Percentiles rank a stretch among this genome's conserved stretches.
phyloP scores from a whole-genome alignment of 1,284 basidiomycete genomes.

The Rhodotorula sp. region DNA sequence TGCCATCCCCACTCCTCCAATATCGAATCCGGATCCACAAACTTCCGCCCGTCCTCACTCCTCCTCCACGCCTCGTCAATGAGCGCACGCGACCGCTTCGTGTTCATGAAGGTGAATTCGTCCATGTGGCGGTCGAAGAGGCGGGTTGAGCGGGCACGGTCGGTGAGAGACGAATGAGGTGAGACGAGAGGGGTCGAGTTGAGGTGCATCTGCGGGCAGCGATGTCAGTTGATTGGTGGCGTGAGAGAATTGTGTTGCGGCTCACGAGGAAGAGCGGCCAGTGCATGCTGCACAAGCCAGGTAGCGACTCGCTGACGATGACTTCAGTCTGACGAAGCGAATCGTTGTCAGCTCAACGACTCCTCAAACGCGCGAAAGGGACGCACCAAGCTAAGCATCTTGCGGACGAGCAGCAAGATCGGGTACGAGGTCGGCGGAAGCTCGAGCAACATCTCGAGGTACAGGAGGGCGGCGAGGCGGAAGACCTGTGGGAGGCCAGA shows the following conservation, averaged over 20 bases:
- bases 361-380: too few species aligned
- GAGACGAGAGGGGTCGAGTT: conserved; percentile 23
- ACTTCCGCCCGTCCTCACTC: conserved; percentile 1
- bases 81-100: conserved; percentile 9
- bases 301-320: conserved; percentile 20
- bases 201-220: conserved; percentile 16
- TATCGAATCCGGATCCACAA: conserved; percentile 20
- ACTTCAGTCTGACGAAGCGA: conserved; percentile 5
- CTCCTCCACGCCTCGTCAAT: conserved; percentile 22
- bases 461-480: conserved; percentile 19
- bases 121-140: conserved; percentile 25
- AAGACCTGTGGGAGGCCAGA: not conserved
- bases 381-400: conserved; percentile 27
- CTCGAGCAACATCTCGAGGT: conserved; percentile 24
- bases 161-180: conserved; percentile 1
- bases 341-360: not conserved
- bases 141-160: conserved; percentile 12
- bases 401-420: conserved; percentile 19
- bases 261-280: conserved; percentile 23
- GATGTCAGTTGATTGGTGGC: too few species aligned
- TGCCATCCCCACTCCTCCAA: conserved; percentile 21
- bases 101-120: conserved; percentile 23
- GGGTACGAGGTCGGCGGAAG: conserved; percentile 13
- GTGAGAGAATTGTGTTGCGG: not conserved
- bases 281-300: conserved; percentile 20